Evolutionary conservation across 345 rosid genomes (phyloP).

Genomic region (Melastoma malabathricum): DNA sequence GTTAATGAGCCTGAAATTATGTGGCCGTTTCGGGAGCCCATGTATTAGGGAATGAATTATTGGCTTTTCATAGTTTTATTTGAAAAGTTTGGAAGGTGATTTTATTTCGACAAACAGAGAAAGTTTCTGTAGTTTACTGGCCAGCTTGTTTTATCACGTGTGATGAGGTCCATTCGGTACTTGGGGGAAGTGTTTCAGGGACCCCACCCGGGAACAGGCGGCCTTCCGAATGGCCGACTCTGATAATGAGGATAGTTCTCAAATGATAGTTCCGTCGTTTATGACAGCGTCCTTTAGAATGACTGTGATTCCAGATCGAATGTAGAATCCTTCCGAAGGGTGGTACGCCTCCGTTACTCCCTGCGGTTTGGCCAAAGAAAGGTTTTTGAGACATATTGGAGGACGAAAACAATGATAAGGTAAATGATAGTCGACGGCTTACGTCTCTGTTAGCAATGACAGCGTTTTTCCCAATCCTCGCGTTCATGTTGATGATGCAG

Average conservation of each 20-base stretch:
- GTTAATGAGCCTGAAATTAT: no score
- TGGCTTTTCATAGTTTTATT: no score
- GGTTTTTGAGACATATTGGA: not conserved
- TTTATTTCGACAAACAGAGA: no score
- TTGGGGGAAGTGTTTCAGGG: no score
- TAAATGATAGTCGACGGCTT: conserved; percentile 13
- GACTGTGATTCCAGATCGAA: conserved; percentile 72
- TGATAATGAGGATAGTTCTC: not conserved
- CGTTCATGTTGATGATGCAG: conserved; percentile 77
- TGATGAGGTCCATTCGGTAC: no score
- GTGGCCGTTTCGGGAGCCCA: no score
- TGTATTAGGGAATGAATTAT: no score
- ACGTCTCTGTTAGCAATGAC: conserved; percentile 63
- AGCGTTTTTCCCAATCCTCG: conserved; percentile 64
- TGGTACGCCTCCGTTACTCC: conserved; percentile 66
- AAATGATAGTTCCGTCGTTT: conserved; percentile 56
- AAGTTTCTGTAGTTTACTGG: no score
- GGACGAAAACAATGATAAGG: not conserved
- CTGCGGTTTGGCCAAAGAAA: conserved; percentile 22
- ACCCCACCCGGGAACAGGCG: no score
- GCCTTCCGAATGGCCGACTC: not conserved
- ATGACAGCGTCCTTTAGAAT: conserved; percentile 47
- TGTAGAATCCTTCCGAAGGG: conserved; percentile 68
- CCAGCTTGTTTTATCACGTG: no score
- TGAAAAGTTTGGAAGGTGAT: no score